Base-by-base conservation (phyloP, 305 asterid species). In the Ruellia speciosa region DNA sequence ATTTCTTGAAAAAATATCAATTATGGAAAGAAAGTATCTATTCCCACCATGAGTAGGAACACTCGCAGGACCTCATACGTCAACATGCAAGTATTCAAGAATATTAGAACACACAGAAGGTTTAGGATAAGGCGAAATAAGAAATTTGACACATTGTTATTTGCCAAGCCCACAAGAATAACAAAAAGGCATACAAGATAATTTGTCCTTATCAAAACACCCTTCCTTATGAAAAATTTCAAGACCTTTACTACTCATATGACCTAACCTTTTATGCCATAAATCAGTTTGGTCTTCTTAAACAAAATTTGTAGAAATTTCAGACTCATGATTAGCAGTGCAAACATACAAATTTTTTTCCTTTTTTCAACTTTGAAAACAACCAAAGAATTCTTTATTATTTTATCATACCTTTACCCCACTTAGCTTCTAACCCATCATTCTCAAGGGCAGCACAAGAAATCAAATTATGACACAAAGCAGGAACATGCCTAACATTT, bases 371-470 rank as follows among this genome's bases (percentile, higher is more conserved):
- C 52, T 48, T 48, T 48, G 18, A 48, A 48, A 0, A 48, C 4
- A 14, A 9, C 14, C 0, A 43, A n/a, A 4, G 49, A 43, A 3
- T 4, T n/a, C 3, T 43, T 43, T n/a, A 43, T 43, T 4, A 43
- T 43, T 43, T 43, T 43, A 10, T 34, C 5, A 34, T 9, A 34
- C 9, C 40, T 5, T 34, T 34, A 6, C 40, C 40, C 40, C 40
- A 34, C 13, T 48, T 9, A 2, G 19, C 20, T 19, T 14, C 7
- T 48, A 48, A 14, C 0, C 52, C 52, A 6, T 2, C 52, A 13
- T 48, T 15, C 20, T 48, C 52, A 14, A 48, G 19, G 0, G 58
- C 43, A 54, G 17, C 18, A 28, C 43, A 54, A 11, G 58, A 54
- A 31, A 52, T 14, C 18, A 54, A 11, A 14, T 33, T 24, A 54